These are phyloP conservation scores for Lactarius hengduanensis DNA, from an alignment of 768 basidiomycete species.

Conservation along the genomic window DNA sequence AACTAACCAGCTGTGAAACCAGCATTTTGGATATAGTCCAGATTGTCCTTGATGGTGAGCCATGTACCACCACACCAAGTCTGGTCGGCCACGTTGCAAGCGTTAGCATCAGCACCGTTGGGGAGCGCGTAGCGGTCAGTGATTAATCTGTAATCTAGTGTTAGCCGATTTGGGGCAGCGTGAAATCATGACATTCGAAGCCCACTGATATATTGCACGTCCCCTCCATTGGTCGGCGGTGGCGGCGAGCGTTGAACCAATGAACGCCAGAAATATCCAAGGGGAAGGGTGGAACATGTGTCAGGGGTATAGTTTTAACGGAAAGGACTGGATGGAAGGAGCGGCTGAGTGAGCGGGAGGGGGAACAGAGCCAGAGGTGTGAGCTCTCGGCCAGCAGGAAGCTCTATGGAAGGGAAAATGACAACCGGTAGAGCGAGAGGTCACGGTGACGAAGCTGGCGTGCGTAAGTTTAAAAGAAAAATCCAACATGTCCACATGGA, in stretches of 20 bases:
- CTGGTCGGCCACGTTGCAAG: constrained; percentile 58
- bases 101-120: constrained; percentile 46
- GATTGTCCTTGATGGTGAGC: constrained; percentile 65
- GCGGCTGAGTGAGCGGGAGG: neutral
- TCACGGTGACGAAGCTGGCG: neutral
- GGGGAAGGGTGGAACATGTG: constrained; percentile 9
- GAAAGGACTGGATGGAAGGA: constrained; percentile 3
- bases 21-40: constrained; percentile 83
- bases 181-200: constrained; percentile 8
- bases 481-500: neutral
- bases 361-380: neutral
- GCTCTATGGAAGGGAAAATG: neutral
- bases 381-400: constrained; percentile 19
- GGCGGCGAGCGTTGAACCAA: constrained; percentile 47
- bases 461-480: neutral
- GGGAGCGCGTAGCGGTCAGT: constrained; percentile 77
- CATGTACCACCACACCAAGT: constrained; percentile 90
- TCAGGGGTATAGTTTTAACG: neutral
- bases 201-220: constrained; percentile 78
- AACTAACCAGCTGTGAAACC: constrained; percentile 73
- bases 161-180: neutral
- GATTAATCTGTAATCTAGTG: constrained; percentile 47
- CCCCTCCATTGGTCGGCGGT: constrained; percentile 73
- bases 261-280: constrained; percentile 33
- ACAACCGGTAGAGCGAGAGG: neutral